Percentiles rank a stretch among this genome's conserved stretches.
Conservation (phyloP, 345 rosid species). For the Mercurialis annua region DNA sequence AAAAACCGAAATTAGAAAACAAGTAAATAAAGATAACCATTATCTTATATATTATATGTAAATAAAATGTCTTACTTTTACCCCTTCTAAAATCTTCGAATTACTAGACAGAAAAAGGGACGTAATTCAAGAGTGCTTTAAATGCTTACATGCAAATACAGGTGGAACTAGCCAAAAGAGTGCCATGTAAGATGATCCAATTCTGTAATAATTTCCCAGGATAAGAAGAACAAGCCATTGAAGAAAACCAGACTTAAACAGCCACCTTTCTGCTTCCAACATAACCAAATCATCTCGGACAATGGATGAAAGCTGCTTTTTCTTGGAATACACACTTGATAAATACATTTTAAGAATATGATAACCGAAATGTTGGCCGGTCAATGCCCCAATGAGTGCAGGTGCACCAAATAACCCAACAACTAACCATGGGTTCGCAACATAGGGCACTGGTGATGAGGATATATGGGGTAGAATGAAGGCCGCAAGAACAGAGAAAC, state of each 20-base stretch:
- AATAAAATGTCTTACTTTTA: constrained; percentile 12
- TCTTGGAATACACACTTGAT: constrained; percentile 45
- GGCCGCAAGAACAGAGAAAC: constrained; percentile 66
- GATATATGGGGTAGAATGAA: constrained; percentile 66
- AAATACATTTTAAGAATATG: constrained; percentile 49
- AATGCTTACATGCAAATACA: constrained; percentile 89
- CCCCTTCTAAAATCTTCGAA: neutral
- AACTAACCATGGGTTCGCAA: constrained; percentile 71
- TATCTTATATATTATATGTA: constrained; percentile 6
- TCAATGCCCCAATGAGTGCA: constrained; percentile 78
- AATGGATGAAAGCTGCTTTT: constrained; percentile 42
- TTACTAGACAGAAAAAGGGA: neutral
- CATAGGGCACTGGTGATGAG: constrained; percentile 75
- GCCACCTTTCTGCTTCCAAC: constrained; percentile 94
- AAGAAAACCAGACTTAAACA: constrained; percentile 77
- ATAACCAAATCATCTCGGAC: constrained; percentile 51
- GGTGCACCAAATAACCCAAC: constrained; percentile 90
- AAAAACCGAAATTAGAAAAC: constrained; percentile 11
- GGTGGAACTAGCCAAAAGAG: constrained; percentile 87
- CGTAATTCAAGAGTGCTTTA: constrained; percentile 3
- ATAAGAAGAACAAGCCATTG: constrained; percentile 79
- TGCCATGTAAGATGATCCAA: constrained; percentile 82
- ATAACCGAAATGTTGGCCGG: constrained; percentile 83
- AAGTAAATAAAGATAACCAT: neutral
- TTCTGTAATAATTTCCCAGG: constrained; percentile 63